Percentiles rank a stretch among this genome's conserved stretches.
Evolutionary conservation across 2,329 filamentous ascomycete species (phyloP).

Genomic region (Talaromyces atroroseus): DNA sequence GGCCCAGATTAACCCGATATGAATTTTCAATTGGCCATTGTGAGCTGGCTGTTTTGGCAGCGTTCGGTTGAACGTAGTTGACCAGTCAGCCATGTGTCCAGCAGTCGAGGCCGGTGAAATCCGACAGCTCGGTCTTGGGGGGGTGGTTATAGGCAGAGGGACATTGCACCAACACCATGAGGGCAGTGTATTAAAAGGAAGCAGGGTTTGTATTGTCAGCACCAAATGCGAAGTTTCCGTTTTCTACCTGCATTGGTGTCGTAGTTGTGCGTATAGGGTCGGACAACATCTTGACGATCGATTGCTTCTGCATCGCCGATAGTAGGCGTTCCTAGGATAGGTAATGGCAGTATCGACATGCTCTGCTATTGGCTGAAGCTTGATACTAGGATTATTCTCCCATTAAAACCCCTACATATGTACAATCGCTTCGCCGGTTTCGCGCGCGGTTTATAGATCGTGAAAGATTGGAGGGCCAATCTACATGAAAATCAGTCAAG

Average conservation of each 20-base stretch:
- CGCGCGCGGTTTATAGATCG: background rate
- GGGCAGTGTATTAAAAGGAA: conserved; percentile 39
- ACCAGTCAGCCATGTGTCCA: conserved; percentile 42
- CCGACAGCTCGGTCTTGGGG: conserved; percentile 28
- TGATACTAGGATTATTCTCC: background rate
- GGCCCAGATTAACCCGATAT: conserved; percentile 48
- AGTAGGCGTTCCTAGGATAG: background rate
- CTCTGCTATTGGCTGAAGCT: background rate
- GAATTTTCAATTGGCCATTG: conserved; percentile 54
- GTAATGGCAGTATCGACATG: background rate
- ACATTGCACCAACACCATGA: conserved; percentile 46
- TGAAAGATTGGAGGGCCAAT: background rate
- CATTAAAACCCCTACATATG: background rate
- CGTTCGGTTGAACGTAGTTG: conserved; percentile 41
- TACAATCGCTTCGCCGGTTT: background rate
- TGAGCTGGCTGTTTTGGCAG: conserved; percentile 37
- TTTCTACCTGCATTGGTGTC: conserved; percentile 49
- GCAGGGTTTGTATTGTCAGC: conserved; percentile 44
- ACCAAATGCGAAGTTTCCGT: conserved; percentile 46
- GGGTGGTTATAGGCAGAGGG: conserved; percentile 33
- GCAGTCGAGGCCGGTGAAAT: conserved; percentile 41
- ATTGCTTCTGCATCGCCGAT: background rate
- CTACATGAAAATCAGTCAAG: too few species aligned
- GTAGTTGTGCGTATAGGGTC: conserved; percentile 37
- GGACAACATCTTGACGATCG: conserved; percentile 11